A percentile compares a stretch with the other conserved stretches of the same genome.
Conservation (phyloP, 1,284 basidiomycete species). For the Pyrrhoderma noxium region DNA sequence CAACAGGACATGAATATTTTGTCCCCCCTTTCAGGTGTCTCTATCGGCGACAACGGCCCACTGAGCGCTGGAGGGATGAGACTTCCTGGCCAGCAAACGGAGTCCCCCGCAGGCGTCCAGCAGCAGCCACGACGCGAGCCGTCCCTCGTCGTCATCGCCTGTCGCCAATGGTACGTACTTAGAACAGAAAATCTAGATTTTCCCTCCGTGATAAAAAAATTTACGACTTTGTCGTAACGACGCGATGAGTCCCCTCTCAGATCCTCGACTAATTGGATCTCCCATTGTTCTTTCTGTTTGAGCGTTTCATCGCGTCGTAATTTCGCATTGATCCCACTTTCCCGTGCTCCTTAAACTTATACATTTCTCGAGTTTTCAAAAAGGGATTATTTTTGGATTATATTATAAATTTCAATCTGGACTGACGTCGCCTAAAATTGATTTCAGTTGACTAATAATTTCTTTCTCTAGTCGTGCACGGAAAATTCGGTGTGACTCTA, state of each 20-base stretch:
- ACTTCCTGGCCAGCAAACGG: no score
- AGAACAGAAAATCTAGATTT: slow-evolving; percentile 4
- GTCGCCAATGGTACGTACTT: slow-evolving; percentile 50
- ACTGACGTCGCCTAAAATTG: no score
- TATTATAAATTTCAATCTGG: neutral
- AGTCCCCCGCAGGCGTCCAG: slow-evolving; percentile 19
- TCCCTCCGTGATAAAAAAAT: no score
- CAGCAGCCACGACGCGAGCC: slow-evolving; percentile 45
- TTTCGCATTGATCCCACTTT: neutral
- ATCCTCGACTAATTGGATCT: neutral
- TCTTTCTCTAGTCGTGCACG: slow-evolving; percentile 49
- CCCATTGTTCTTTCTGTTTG: slow-evolving; percentile 24
- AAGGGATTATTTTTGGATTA: neutral
- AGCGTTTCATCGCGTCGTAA: slow-evolving; percentile 23
- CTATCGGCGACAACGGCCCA: slow-evolving; percentile 25
- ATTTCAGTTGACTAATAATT: no score
- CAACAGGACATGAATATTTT: neutral
- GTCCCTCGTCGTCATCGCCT: slow-evolving; percentile 62
- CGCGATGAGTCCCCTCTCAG: no score
- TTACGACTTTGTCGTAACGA: no score
- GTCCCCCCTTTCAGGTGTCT: slow-evolving; percentile 6
- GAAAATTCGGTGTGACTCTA: slow-evolving; percentile 80
- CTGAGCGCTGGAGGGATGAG: neutral
- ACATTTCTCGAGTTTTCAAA: slow-evolving; percentile 21
- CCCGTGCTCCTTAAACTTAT: slow-evolving; percentile 27